Percentiles rank a stretch among this genome's conserved stretches.
Conservation (phyloP, 192 early-diverging fungal species). For the Piromyces sp. region DNA sequence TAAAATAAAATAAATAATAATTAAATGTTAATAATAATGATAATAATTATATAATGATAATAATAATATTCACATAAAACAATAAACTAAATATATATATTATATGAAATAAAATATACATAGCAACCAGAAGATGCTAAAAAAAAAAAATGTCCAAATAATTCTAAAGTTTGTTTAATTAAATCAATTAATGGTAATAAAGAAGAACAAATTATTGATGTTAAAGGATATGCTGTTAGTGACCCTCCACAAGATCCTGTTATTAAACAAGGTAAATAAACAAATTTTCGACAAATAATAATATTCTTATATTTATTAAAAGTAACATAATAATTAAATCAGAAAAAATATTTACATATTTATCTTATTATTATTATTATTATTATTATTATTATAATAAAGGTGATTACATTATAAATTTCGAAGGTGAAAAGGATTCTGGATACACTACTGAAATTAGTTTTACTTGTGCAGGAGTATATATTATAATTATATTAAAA, state of each 20-base stretch:
- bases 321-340: too few species aligned
- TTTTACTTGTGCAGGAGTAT: background rate
- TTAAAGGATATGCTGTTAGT: background rate
- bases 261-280: background rate
- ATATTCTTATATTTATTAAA: too few species aligned
- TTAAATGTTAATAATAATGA: background rate
- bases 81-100: too few species aligned
- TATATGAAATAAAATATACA: background rate
- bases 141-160: background rate
- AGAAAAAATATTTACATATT: too few species aligned
- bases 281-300: too few species aligned
- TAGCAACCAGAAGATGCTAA: background rate
- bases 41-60: too few species aligned
- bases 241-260: background rate
- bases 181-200: background rate
- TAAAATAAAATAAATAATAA: background rate
- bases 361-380: too few species aligned
- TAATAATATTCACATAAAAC: too few species aligned
- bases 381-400: background rate
- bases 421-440: background rate
- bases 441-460: background rate
- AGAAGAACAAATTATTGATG: background rate
- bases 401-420: background rate
- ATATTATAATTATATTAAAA: too few species aligned
- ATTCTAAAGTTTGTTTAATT: background rate